These are phyloP conservation scores for Metarhizium humberi DNA, from an alignment of 2,329 filamentous ascomycete species.

Conservation along the genomic window DNA sequence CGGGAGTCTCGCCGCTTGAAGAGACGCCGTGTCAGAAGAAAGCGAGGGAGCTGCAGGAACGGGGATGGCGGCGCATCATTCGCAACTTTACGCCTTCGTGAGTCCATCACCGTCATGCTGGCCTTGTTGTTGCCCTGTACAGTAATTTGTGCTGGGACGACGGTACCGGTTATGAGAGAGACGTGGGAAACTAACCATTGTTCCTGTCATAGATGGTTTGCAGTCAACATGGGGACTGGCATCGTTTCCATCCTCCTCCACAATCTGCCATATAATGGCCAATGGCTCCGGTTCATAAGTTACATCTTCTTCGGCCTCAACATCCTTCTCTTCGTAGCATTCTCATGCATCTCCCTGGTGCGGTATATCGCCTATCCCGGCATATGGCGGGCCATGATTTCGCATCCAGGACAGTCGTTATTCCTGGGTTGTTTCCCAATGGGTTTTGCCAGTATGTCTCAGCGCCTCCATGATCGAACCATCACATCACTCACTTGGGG, in stretches of 20 bases:
- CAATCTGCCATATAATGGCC: conserved; percentile 49
- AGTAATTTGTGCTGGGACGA: no score
- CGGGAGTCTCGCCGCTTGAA: neutral
- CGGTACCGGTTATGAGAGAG: neutral
- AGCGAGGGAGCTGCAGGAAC: conserved; percentile 14
- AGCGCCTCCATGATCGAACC: neutral
- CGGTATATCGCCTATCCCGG: conserved; percentile 57
- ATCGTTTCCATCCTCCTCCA: conserved; percentile 55
- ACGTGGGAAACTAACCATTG: neutral
- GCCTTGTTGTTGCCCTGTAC: no score
- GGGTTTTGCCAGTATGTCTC: conserved; percentile 46
- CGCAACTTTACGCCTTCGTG: conserved; percentile 47
- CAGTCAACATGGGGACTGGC: conserved; percentile 58
- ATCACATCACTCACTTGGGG: neutral
- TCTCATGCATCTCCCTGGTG: conserved; percentile 43
- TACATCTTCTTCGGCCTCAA: conserved; percentile 54
- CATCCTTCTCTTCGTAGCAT: conserved; percentile 44
- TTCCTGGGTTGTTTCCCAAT: conserved; percentile 63
- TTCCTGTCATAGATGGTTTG: conserved; percentile 40
- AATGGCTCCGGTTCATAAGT: conserved; percentile 49
- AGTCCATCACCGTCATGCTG: conserved; percentile 12
- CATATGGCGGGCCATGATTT: conserved; percentile 57
- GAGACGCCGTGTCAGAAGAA: conserved; percentile 16
- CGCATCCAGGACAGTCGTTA: conserved; percentile 56
- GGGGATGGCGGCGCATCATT: conserved; percentile 35